Base-by-base conservation (phyloP, 2,329 filamentous ascomycete species). In the Fusarium sarcochroum region DNA sequence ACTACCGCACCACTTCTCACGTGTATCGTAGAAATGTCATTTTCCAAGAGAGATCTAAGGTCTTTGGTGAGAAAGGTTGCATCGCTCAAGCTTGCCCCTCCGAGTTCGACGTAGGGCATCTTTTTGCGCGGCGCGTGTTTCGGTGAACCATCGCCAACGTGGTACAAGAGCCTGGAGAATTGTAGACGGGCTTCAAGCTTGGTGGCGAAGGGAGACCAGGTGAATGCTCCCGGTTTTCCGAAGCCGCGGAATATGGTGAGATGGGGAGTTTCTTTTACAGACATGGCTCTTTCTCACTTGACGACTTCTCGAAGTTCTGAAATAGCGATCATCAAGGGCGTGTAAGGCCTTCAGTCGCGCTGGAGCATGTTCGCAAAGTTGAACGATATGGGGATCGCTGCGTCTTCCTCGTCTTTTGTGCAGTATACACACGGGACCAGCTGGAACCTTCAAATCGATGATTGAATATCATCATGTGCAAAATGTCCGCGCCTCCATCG, bases 111-210 rank as follows among this genome's bases (percentile, higher is more conserved):
- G 70, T 90, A 91, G 0, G 88, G 88, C 11, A 90, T 84, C 76
- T 90, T 91, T 40, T 87, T 86, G 49, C 80, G 82, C 0, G 89
- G 88, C 0, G 80, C 84, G 1, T 77, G 74, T 40, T 67, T 71
- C 0, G 81, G 74, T 0, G 84, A 85, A 2, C 88, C 88, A 5
- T 66, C 64, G 4, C 78, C 83, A 6, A 76, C 71, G 17, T 66
- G 71, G 75, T 90, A 91, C 1, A 75, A 38, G 4, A 89, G 49
- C 2, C 76, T 74, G 3, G 81, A 81, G 66, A 89, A 83, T 15
- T 89, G 87, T 7, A 90, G 80, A 15, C 88, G 86, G 18, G 86
- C 81, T 73, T 91, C 89, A 51, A 90, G 79, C 74, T 91, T 91
- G 44, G 78, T 85, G 52, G 89, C 87, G 68, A 89, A 90, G 11